Evolutionary conservation across 495 filamentous ascomycete species (phyloP).

Genomic region (Talaromyces wortmannii): DNA sequence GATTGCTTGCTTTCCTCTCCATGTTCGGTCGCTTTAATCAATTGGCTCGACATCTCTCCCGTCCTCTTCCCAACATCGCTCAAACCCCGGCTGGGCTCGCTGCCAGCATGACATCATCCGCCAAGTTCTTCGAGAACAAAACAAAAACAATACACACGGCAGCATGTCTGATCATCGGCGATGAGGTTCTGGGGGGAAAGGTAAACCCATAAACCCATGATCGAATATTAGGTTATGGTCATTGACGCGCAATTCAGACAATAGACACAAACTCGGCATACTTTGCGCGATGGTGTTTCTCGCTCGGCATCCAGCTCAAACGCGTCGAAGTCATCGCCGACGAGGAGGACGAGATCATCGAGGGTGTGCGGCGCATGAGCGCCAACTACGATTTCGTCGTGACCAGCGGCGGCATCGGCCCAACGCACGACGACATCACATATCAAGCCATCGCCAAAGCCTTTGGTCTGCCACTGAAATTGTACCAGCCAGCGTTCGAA

Average conservation of each 20-base stretch:
- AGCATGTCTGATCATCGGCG: constrained; percentile 90
- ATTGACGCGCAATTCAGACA: constrained; percentile 35
- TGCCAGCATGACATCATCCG: constrained; percentile 50
- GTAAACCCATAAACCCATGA: constrained; percentile 30
- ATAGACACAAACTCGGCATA: constrained; percentile 89
- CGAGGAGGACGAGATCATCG: constrained; percentile 83
- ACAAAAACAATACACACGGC: constrained; percentile 75
- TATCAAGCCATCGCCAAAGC: constrained; percentile 91
- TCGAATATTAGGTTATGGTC: background rate
- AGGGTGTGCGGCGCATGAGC: constrained; percentile 81
- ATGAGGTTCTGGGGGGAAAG: constrained; percentile 97
- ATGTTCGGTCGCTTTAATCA: constrained; percentile 77
- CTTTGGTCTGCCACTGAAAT: constrained; percentile 65
- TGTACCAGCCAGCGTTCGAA: constrained; percentile 68
- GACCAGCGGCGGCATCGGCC: constrained; percentile 91
- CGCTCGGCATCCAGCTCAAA: constrained; percentile 80
- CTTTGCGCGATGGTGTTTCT: constrained; percentile 91
- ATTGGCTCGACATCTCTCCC: constrained; percentile 64
- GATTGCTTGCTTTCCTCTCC: background rate
- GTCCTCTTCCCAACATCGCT: constrained; percentile 48
- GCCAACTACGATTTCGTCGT: constrained; percentile 87
- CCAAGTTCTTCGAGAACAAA: constrained; percentile 40
- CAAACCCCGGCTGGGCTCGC: constrained; percentile 36
- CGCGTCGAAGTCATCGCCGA: constrained; percentile 89
- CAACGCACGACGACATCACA: constrained; percentile 97